Base-by-base conservation (phyloP, 164 flowering plant genomes). In the Vitis amurensis region DNA sequence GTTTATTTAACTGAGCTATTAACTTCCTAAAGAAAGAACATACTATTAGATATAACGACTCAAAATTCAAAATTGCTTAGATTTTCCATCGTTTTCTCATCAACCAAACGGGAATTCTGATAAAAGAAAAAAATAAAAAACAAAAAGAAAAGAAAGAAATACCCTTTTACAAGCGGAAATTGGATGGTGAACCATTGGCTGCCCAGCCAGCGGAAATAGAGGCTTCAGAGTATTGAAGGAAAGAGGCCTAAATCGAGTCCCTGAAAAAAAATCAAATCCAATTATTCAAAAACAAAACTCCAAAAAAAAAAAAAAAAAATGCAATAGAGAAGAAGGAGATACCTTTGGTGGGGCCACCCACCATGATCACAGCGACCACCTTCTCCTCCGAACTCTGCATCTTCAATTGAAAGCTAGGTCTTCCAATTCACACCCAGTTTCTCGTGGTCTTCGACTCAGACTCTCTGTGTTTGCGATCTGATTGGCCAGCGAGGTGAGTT, bases 261-360 rank as follows among this genome's bases (percentile, higher is more conserved):
- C 98, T 89, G 70, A 68, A 72, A 19, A 48, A 44, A 19, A 61
- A n/a, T 31, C 50, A 49, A 63, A 27, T 9, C 49, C 11, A 19
- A 16, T 31, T 11, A 13, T 11, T 7, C 50, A 59, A 27, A 48
- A 49, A 11, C 51, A 6, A 15, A 37, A 37, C 44, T 6, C 44
- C 61, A 30, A 13, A 66, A 50, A 37, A 50, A 13, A 15, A 13
- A 9, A 67, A 19, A 19, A 17, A 56, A 17, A 49, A 63, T 1
- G 29, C 11, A 14, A 44, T 4, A 23, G 64, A 16, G 7, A 30
- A 66, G 59, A 3, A 9, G 9, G 44, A 11, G 49, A 14, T 69
- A 94, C 98, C 98, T 89, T 92, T 94, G 53, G 98, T 92, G 16
- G 98, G 97, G 1, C 98, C 98, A 10, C 98, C 98, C 19, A 94